Percentiles rank a stretch among this genome's conserved stretches.
These are phyloP conservation scores for Aspergillus homomorphus DNA, from an alignment of 495 filamentous ascomycete genomes.

Conservation along the genomic window DNA sequence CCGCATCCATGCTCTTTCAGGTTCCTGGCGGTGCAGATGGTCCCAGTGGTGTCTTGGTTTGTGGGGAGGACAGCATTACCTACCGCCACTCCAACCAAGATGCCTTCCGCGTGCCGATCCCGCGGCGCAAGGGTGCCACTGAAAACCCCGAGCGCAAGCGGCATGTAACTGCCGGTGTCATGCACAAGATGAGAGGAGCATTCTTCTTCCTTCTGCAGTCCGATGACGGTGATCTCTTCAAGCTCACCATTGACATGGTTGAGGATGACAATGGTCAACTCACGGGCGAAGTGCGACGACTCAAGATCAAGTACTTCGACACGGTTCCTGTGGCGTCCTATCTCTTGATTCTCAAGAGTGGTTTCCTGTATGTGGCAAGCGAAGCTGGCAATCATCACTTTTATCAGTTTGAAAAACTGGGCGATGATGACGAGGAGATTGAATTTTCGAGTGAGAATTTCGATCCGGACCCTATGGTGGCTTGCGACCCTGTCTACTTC, in stretches of 20 bases:
- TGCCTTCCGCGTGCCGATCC: constrained; percentile 84
- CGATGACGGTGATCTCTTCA: constrained; percentile 96
- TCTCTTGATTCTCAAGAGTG: constrained; percentile 90
- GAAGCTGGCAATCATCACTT: constrained; percentile 93
- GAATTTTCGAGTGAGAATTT: constrained; percentile 82
- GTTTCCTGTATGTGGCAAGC: constrained; percentile 89
- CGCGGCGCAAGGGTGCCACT: constrained; percentile 75
- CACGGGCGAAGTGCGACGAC: constrained; percentile 71
- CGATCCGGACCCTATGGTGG: constrained; percentile 64
- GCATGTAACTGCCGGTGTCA: constrained; percentile 79
- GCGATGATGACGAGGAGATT: constrained; percentile 89
- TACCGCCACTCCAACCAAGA: constrained; percentile 93
- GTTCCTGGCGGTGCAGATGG: constrained; percentile 92
- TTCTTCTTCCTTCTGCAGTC: constrained; percentile 97
- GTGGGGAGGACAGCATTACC: constrained; percentile 88
- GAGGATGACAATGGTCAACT: constrained; percentile 75
- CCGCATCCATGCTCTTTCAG: constrained; percentile 86
- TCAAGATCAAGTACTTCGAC: constrained; percentile 98
- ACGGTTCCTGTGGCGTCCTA: constrained; percentile 85
- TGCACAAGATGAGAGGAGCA: constrained; percentile 95
- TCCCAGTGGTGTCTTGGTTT: constrained; percentile 91
- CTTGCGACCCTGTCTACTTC: constrained; percentile 78
- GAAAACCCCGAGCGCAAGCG: constrained; percentile 93
- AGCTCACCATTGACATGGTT: constrained; percentile 87
- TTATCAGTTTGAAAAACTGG: constrained; percentile 96